Percentiles rank a stretch among this genome's conserved stretches.
Evolutionary conservation across 345 rosid genomes (phyloP).

Genomic region (Sisymbrium irio): DNA sequence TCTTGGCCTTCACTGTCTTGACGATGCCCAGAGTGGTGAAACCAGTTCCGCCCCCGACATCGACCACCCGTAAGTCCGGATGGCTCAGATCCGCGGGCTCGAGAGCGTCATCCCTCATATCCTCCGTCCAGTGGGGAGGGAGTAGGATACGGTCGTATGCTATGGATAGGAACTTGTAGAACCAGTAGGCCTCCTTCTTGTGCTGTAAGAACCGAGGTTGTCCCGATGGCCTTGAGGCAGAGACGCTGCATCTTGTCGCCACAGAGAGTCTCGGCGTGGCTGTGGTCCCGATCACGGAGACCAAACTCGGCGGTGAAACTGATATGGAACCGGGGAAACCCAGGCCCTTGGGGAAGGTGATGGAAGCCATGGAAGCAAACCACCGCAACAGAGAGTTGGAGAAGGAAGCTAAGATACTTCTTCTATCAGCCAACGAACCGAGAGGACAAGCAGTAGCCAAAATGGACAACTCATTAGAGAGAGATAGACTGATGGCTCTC

Average conservation of each 20-base stretch:
- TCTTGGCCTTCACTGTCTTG: slow-evolving; percentile 90
- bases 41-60: slow-evolving; percentile 99
- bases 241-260: slow-evolving; percentile 57
- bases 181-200: slow-evolving; percentile 98
- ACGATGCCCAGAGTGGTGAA: slow-evolving; percentile 96
- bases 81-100: slow-evolving; percentile 89
- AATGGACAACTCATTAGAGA: neutral
- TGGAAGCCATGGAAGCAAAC: slow-evolving; percentile 52
- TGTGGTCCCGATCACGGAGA: slow-evolving; percentile 32
- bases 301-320: slow-evolving; percentile 34
- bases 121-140: slow-evolving; percentile 97
- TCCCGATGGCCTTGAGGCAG: slow-evolving; percentile 80
- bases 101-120: slow-evolving; percentile 95
- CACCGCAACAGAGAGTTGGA: neutral
- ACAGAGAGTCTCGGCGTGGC: slow-evolving; percentile 30
- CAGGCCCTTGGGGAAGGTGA: slow-evolving; percentile 40
- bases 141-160: slow-evolving; percentile 88
- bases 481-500: too few relatives aligned
- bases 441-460: neutral
- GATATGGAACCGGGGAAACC: slow-evolving; percentile 46
- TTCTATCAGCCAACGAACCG: neutral
- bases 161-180: slow-evolving; percentile 90
- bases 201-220: slow-evolving; percentile 97
- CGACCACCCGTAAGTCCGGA: slow-evolving; percentile 79
- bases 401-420: neutral